Conservation (phyloP, 1,139 yeast species). For the Geotrichum reessii region DNA sequence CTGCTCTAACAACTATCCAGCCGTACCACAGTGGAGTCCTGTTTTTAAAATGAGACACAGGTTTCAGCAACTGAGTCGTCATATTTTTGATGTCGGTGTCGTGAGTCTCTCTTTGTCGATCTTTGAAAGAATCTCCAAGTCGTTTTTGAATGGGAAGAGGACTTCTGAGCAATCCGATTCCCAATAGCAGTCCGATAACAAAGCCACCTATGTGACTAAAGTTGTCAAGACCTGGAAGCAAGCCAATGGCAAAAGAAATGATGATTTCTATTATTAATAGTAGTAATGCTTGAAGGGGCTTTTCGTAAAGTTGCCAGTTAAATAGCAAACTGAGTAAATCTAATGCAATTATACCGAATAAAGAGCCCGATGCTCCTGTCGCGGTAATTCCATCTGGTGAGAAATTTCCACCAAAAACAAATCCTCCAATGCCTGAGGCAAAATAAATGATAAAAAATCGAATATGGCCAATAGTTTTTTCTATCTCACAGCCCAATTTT, state of each 20-base stretch:
- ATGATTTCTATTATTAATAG: constrained; percentile 54
- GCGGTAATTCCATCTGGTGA: constrained; percentile 66
- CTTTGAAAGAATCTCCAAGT: constrained; percentile 1
- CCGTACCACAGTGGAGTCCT: constrained; percentile 43
- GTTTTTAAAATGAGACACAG: constrained; percentile 26
- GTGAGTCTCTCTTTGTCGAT: constrained; percentile 9
- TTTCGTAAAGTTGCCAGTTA: constrained; percentile 46
- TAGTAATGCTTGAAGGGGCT: constrained; percentile 40
- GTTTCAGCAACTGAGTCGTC: constrained; percentile 5
- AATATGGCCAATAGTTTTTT: constrained; percentile 51
- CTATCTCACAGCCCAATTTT: constrained; percentile 59
- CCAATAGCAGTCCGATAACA: constrained; percentile 53
- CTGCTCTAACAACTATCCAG: constrained; percentile 50
- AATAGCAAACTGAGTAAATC: constrained; percentile 55
- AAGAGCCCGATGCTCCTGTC: constrained; percentile 71
- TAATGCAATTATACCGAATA: constrained; percentile 64
- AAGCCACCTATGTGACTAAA: constrained; percentile 77
- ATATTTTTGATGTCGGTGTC: not conserved
- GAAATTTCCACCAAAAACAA: constrained; percentile 64
- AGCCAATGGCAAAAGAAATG: constrained; percentile 58
- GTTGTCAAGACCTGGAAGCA: constrained; percentile 70
- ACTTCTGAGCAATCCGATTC: constrained; percentile 51
- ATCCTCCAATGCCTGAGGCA: constrained; percentile 62
- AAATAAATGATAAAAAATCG: constrained; percentile 55
- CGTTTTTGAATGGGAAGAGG: constrained; percentile 41